phyloP scores from a whole-genome alignment of 768 basidiomycete genomes.

The Naganishia kalamii region DNA sequence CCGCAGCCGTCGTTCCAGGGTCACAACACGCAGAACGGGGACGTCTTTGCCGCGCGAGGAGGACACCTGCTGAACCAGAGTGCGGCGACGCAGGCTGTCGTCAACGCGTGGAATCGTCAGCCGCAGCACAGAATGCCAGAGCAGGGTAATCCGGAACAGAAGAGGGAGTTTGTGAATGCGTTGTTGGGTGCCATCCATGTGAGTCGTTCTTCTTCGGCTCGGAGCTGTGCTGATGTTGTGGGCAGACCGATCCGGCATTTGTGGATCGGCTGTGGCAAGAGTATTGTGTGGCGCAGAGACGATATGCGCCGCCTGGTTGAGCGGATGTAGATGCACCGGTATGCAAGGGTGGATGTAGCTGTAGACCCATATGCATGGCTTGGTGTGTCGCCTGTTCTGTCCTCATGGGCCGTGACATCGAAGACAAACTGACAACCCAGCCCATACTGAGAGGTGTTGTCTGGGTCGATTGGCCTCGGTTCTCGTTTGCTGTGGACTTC shows the following conservation, averaged over 20 bases:
- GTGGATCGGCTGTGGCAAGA: constrained; percentile 8
- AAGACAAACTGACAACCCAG: no score
- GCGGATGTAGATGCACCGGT: background rate
- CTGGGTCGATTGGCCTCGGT: no score
- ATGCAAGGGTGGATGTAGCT: background rate
- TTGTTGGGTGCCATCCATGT: constrained; percentile 15
- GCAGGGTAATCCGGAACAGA: background rate
- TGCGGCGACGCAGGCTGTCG: background rate
- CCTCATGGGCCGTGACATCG: no score
- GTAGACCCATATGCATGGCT: no score
- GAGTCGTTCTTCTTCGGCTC: background rate
- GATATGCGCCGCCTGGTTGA: background rate
- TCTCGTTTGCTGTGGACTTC: no score
- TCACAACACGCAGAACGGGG: background rate
- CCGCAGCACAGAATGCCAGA: background rate
- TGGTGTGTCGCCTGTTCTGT: no score
- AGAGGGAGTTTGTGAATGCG: constrained; percentile 6
- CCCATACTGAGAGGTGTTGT: no score
- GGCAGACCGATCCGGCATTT: background rate
- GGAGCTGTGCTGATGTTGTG: background rate
- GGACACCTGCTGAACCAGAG: background rate
- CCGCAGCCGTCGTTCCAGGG: no score
- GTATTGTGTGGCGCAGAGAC: background rate
- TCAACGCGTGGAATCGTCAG: background rate
- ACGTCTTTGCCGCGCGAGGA: background rate